Evolutionary conservation across 2,329 filamentous ascomycete genomes (phyloP).

Genomic region (Cryphonectria radicalis): DNA sequence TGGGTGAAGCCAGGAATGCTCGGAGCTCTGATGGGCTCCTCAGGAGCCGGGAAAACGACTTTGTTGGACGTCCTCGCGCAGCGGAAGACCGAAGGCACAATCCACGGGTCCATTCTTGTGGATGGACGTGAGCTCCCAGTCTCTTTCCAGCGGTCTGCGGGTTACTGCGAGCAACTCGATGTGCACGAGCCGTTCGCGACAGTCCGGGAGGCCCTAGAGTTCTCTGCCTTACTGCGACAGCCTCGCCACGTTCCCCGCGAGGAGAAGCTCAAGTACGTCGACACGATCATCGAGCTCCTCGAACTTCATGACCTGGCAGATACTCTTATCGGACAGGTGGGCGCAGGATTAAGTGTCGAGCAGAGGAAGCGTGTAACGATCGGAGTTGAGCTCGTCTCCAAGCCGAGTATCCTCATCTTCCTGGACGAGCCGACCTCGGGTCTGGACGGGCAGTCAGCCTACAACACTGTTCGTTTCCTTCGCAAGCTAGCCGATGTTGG

Average conservation of each 20-base stretch:
- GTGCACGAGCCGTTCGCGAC: slow-evolving; percentile 75
- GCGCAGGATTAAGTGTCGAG: slow-evolving; percentile 53
- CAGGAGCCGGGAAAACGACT: slow-evolving; percentile 84
- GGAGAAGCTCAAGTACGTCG: slow-evolving; percentile 77
- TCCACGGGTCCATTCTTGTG: slow-evolving; percentile 75
- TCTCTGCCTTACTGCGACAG: slow-evolving; percentile 76
- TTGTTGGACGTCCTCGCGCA: slow-evolving; percentile 82
- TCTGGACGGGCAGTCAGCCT: slow-evolving; percentile 61
- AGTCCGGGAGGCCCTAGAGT: slow-evolving; percentile 75
- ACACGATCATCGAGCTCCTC: slow-evolving; percentile 73
- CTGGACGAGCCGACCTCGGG: slow-evolving; percentile 67
- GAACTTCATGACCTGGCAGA: slow-evolving; percentile 54
- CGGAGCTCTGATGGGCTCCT: slow-evolving; percentile 80
- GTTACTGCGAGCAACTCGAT: slow-evolving; percentile 83
- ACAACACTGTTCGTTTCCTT: slow-evolving; percentile 65
- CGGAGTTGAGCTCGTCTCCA: slow-evolving; percentile 65
- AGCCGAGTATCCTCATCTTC: slow-evolving; percentile 52
- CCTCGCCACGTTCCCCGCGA: slow-evolving; percentile 63
- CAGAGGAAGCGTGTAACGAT: slow-evolving; percentile 69
- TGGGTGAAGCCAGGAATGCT: slow-evolving; percentile 83
- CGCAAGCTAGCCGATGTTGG: slow-evolving; percentile 64
- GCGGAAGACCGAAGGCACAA: slow-evolving; percentile 77
- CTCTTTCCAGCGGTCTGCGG: slow-evolving; percentile 78
- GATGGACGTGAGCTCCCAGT: slow-evolving; percentile 72
- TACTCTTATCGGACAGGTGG: slow-evolving; percentile 47